Base-by-base conservation (phyloP, 2,329 filamentous ascomycete genomes). In the Talaromyces pinophilus region DNA sequence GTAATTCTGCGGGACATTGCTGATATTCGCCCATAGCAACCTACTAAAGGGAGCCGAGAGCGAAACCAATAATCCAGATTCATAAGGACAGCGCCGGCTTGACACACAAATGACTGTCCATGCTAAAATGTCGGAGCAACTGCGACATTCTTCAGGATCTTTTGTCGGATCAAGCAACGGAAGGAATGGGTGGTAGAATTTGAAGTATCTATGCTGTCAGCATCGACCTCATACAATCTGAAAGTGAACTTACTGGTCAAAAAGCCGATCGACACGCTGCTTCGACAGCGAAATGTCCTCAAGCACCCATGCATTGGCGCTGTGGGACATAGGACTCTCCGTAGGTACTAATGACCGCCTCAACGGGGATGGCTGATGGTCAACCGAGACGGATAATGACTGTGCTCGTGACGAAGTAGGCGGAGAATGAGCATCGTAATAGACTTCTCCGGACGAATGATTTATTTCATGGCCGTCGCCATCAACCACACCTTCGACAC, bases 81-180 rank as follows among this genome's bases (percentile, higher is more conserved):
- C 85, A 2, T 78, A 77, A 8, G 81, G 81, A 64, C 84, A 88
- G 54, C 86, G 83, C 48, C 88, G 84, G 60, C 86, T 84, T 8
- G 86, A 87, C 59, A 88, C 82, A 44, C 84, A 83, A 50, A 89
- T 79, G 62, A 90, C 86, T 13, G 86, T 84, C 88, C 88, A 90
- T 71, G 88, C 88, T 52, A 89, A 79, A 11, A 90, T 76, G 40
- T 84, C 85, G 64, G 84, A 87, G 64, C 84, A 80, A 35, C 82
- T 81, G 65, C 84, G 83, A 73, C 86, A 88, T 64, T 85, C 81
- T 61, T 88, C 84, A 5, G 86, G 83, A 6, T 80, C 78, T 69
- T 83, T 81, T 11, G 82, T 75, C 5, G 82, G 82, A 66, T 88
- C 86, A 63, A 90, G 78, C 65, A 90, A 81, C 0, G 87, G 86